Evolutionary conservation across 1,284 basidiomycete species (phyloP).

Genomic region (Austroboletus niveus): DNA sequence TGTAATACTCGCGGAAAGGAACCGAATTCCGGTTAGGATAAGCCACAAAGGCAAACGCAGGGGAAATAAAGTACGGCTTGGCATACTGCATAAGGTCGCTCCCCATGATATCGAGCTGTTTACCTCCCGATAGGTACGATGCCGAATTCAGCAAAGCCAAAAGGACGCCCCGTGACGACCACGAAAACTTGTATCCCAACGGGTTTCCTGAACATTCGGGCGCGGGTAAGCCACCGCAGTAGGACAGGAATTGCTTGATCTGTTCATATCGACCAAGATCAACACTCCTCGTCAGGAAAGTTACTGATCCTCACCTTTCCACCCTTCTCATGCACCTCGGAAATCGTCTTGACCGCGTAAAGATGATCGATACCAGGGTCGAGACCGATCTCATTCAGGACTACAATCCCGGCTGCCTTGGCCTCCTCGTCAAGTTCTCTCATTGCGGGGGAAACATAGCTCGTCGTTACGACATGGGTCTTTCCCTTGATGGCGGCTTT

Average conservation of each 20-base stretch:
- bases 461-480: conserved; percentile 95
- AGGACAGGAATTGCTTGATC: conserved; percentile 94
- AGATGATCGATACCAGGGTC: conserved; percentile 95
- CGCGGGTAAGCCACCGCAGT: conserved; percentile 95
- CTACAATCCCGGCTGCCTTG: conserved; percentile 88
- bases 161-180: conserved; percentile 96
- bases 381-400: conserved; percentile 98
- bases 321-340: conserved; percentile 90
- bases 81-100: conserved; percentile 84
- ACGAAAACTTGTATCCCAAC: conserved; percentile 99
- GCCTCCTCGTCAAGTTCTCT: conserved; percentile 82
- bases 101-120: conserved; percentile 65
- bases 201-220: conserved; percentile 92
- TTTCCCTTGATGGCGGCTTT: conserved; percentile 94
- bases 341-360: conserved; percentile 96
- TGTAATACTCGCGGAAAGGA: conserved; percentile 84
- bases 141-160: conserved; percentile 94
- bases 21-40: conserved; percentile 98
- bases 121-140: conserved; percentile 71
- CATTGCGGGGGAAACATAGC: conserved; percentile 91
- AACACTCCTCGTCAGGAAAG: background rate
- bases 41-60: conserved; percentile 93
- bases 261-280: conserved; percentile 27
- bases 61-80: conserved; percentile 93
- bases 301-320: conserved; percentile 66